Evolutionary conservation across 2,329 filamentous ascomycete genomes (phyloP), one percentile per base, ranked within the genome.

Genomic region (Fusarium albidum): DNA sequence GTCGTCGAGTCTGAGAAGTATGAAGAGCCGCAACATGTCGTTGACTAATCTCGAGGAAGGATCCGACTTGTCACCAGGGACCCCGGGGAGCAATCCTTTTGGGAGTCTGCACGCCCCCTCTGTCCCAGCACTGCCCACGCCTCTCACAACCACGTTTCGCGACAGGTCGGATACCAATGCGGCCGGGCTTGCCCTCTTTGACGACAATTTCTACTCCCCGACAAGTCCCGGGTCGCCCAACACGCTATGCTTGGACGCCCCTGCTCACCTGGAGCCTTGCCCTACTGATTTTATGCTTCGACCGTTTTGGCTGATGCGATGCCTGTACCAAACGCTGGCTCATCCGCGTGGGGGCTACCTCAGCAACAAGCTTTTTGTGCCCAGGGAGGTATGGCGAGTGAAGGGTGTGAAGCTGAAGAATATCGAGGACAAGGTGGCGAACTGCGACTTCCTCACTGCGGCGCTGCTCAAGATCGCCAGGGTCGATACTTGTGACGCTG

Each of bases 241-340:
- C 50, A 78, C 82, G 4, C 71, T 82, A n/a, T 78, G 80, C 11
- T 68, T 78, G 0, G 87, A 92, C 61, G 83, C 86, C 1, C 93
- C 93, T 11, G 82, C 88, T 17, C 85, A 92, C 0, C 81, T 99
- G 6, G 95, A 99, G 69, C 90, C 95, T 4, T 99, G 96, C 70
- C 95, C 95, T 1, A 91, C 89, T 29, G 92, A 96, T 33, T 88
- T 89, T 54, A 82, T 97, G 66, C 81, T 98, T n/a, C 87, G 95
- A 15, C 96, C 95, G 3, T 99, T 97, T 73, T 99, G 95, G 95
- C 80, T 99, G 37, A 96, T 99, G 91, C 87, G 95, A 48, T 93
- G 90, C 57, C 81, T 99, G 21, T 96, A 95, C 69, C 92, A 97
- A 71, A 96, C 93, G 0, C 85, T 99, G 37, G 89, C 88, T 14